phyloP scores from a whole-genome alignment of 331 rosid species.

The Malus hybrid region DNA sequence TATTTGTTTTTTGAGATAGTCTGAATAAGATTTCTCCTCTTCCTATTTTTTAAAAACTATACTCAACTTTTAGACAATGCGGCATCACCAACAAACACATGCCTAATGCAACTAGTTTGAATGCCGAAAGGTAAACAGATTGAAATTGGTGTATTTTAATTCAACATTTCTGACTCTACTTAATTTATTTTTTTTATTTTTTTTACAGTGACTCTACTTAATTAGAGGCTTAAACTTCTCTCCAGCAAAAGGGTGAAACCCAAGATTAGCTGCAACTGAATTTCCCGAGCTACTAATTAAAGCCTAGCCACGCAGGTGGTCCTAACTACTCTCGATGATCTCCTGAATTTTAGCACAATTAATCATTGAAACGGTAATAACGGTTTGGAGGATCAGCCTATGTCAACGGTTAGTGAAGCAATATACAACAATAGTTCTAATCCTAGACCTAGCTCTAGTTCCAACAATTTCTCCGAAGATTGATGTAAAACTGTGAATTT shows the following conservation, averaged over 20 bases:
- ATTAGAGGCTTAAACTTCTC: background rate
- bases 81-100: background rate
- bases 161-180: background rate
- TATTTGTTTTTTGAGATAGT: too few relatives aligned
- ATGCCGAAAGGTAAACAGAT: background rate
- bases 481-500: too few relatives aligned
- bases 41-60: too few relatives aligned
- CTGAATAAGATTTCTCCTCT: too few relatives aligned
- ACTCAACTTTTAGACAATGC: background rate
- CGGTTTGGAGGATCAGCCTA: background rate
- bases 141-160: background rate
- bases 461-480: too few relatives aligned
- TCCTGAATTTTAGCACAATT: background rate
- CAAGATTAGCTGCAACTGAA: background rate
- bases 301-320: background rate
- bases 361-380: background rate
- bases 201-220: background rate
- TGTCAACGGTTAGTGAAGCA: too few relatives aligned
- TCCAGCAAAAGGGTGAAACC: background rate
- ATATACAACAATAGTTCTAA: too few relatives aligned
- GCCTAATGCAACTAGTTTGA: conserved; percentile 8
- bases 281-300: background rate
- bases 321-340: background rate
- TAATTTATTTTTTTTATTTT: background rate
- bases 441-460: too few relatives aligned